Percentiles rank a stretch among this genome's conserved stretches.
Conservation (phyloP, 495 filamentous ascomycete species). For the Podospora bellae-mahoneyi region DNA sequence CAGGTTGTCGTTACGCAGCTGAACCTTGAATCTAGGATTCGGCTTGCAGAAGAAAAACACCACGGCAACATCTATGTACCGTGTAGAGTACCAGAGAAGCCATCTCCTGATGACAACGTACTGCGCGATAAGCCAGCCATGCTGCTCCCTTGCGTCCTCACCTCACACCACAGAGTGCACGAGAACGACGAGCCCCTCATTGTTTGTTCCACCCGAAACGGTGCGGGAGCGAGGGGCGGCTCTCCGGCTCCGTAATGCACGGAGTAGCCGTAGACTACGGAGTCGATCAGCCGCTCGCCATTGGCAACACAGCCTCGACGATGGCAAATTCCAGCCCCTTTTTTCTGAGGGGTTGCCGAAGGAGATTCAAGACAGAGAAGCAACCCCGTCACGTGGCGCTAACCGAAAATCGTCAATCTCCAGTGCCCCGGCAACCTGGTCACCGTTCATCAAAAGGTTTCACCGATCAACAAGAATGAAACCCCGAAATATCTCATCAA, state of each 20-base stretch:
- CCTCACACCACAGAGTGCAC: no score
- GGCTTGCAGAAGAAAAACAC: background rate
- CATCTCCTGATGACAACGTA: background rate
- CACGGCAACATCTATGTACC: background rate
- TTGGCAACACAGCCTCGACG: constrained; percentile 22
- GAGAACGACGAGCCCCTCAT: no score
- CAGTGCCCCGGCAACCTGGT: constrained; percentile 4
- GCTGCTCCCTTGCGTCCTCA: background rate
- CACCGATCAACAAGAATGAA: background rate
- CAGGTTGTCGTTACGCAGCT: background rate
- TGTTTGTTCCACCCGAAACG: constrained; percentile 8
- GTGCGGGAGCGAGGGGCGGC: background rate
- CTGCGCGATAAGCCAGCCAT: background rate
- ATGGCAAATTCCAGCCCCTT: constrained; percentile 24
- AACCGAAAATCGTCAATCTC: constrained; percentile 2
- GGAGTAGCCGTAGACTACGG: background rate
- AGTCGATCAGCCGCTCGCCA: constrained; percentile 12
- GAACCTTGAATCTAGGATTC: constrained; percentile 8
- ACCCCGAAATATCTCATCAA: background rate
- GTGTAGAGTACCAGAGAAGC: no score
- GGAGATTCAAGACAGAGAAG: background rate
- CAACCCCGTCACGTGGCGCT: constrained; percentile 1
- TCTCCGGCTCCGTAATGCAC: background rate
- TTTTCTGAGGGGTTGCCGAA: background rate
- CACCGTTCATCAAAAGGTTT: background rate